A percentile compares a stretch with the other conserved stretches of the same genome.
These are phyloP conservation scores for Rhypophila decipiens DNA, from an alignment of 495 filamentous ascomycete species.

Conservation along the genomic window DNA sequence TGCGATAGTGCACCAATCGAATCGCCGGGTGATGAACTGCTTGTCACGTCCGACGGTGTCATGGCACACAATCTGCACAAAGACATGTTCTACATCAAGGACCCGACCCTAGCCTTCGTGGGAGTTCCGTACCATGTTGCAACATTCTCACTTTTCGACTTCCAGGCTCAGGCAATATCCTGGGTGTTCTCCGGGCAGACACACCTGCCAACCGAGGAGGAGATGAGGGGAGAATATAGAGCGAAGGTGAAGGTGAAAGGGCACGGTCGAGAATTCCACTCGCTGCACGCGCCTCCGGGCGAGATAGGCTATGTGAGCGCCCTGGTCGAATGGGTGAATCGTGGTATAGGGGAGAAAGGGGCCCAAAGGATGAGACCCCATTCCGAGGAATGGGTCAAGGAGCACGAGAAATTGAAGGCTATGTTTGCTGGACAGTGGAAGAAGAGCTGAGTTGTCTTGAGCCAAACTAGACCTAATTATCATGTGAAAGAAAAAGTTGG, in stretches of 20 bases:
- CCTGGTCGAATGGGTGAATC: conserved; percentile 50
- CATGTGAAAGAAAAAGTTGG: too few relatives aligned
- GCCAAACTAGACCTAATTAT: too few relatives aligned
- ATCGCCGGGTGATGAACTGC: conserved; percentile 39
- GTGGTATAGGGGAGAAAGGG: conserved; percentile 20
- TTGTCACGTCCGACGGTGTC: conserved; percentile 55
- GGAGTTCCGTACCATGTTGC: conserved; percentile 56
- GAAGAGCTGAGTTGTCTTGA: too few relatives aligned
- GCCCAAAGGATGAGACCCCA: conserved; percentile 37
- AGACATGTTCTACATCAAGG: conserved; percentile 62
- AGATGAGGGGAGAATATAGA: conserved; percentile 49
- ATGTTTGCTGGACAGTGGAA: conserved; percentile 5
- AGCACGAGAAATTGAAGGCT: conserved; percentile 12
- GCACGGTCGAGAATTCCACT: conserved; percentile 48
- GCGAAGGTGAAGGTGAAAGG: conserved; percentile 39
- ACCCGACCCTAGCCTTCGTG: conserved; percentile 56
- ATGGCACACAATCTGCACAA: conserved; percentile 63
- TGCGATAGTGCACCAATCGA: conserved; percentile 20
- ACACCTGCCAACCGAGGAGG: conserved; percentile 37
- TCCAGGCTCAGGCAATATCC: conserved; percentile 55
- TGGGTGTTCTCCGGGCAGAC: conserved; percentile 50
- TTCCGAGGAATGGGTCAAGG: conserved; percentile 33
- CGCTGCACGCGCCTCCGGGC: conserved; percentile 33
- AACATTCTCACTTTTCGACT: conserved; percentile 60
- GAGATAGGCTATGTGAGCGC: conserved; percentile 52